Conservation (phyloP, 2,329 filamentous ascomycete species). For the Monilinia vaccinii-corymbosi region DNA sequence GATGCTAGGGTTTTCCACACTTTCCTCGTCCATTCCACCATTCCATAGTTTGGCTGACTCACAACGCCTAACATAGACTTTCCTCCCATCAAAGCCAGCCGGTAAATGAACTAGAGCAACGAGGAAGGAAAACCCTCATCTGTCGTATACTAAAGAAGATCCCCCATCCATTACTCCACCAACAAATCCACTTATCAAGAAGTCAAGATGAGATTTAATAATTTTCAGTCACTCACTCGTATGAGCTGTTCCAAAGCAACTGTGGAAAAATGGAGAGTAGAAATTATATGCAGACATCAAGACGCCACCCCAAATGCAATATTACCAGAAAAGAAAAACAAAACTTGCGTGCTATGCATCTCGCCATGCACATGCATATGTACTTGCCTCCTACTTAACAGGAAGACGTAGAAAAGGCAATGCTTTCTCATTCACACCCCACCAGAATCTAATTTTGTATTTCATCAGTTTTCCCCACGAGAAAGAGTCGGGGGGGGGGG, state of each 20-base stretch:
- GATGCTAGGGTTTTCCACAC: neutral
- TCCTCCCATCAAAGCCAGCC: neutral
- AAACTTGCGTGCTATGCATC: conserved; percentile 18
- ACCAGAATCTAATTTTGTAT: conserved; percentile 24
- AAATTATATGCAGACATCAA: conserved; percentile 28
- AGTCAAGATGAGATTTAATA: conserved; percentile 10
- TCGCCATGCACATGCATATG: conserved; percentile 21
- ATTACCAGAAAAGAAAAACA: conserved; percentile 26
- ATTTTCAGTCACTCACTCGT: conserved; percentile 11
- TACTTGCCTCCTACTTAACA: conserved; percentile 18
- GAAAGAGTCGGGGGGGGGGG: conserved; percentile 13
- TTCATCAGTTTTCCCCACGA: conserved; percentile 25
- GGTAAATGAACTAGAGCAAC: conserved; percentile 4
- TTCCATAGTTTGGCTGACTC: conserved; percentile 19
- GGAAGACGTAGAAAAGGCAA: conserved; percentile 17
- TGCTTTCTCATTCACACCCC: conserved; percentile 16
- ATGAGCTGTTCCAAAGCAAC: neutral
- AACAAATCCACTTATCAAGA: conserved; percentile 9
- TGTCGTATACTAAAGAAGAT: conserved; percentile 17
- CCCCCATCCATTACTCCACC: conserved; percentile 4
- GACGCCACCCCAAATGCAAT: conserved; percentile 28
- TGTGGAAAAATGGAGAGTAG: conserved; percentile 11
- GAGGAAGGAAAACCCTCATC: conserved; percentile 9
- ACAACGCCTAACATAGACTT: conserved; percentile 15
- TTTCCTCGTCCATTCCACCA: conserved; percentile 3